Conservation (phyloP, 495 filamentous ascomycete species). For the Podospora pseudocomata region DNA sequence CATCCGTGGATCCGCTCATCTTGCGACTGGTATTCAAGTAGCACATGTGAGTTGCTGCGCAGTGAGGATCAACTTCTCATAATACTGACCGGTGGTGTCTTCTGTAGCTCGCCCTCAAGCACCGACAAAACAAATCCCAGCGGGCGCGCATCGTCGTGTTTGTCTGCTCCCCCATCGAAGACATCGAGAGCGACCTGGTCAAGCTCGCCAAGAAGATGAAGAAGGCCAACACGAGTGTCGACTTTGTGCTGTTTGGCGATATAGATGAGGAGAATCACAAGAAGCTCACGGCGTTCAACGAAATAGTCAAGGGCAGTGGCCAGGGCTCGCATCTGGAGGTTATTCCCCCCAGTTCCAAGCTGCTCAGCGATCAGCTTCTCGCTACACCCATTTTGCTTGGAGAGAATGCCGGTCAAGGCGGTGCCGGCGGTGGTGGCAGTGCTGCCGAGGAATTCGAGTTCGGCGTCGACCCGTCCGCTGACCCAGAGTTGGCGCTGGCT, state of each 20-base stretch:
- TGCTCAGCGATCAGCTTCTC: slow-evolving; percentile 89
- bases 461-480: slow-evolving; percentile 73
- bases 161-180: slow-evolving; percentile 84
- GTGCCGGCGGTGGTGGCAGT: slow-evolving; percentile 50
- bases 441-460: slow-evolving; percentile 57
- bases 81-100: neutral
- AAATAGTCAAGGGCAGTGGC: slow-evolving; percentile 73
- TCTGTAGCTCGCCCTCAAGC: slow-evolving; percentile 85
- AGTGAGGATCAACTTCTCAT: neutral
- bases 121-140: slow-evolving; percentile 94
- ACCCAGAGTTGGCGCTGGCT: slow-evolving; percentile 93
- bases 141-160: slow-evolving; percentile 94
- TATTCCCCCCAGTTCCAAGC: slow-evolving; percentile 83
- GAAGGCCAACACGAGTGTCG: slow-evolving; percentile 87
- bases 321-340: slow-evolving; percentile 89
- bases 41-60: slow-evolving; percentile 65
- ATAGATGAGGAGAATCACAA: slow-evolving; percentile 79
- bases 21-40: slow-evolving; percentile 90
- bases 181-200: slow-evolving; percentile 81
- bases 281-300: slow-evolving; percentile 90
- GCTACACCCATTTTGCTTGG: slow-evolving; percentile 84
- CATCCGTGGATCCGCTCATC: slow-evolving; percentile 80
- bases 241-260: slow-evolving; percentile 92
- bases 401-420: slow-evolving; percentile 56
- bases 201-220: slow-evolving; percentile 97